Base-by-base conservation (phyloP, 768 basidiomycete species). In the Scleroderma bovista region DNA sequence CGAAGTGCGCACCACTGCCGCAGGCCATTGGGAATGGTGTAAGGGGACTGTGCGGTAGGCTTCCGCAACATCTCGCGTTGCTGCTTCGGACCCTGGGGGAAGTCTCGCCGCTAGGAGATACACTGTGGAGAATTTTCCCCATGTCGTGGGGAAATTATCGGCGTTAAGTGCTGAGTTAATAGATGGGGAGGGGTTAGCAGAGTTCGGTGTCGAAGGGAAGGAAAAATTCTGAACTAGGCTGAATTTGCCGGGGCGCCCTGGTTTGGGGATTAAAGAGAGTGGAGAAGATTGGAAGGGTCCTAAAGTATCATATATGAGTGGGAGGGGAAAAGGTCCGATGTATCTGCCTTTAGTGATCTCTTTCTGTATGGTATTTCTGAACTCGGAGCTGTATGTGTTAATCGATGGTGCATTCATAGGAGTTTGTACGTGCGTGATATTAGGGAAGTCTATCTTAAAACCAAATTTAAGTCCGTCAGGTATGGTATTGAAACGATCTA, bases 221-320 rank as follows among this genome's bases (percentile, higher is more conserved):
- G 73, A 74, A 23, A 72, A 62, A 48, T 75, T 71, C 16, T 51
- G 43, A 57, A 72, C n/a, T n/a, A n/a, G n/a, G n/a, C n/a, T n/a
- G n/a, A n/a, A n/a, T n/a, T n/a, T n/a, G n/a, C n/a, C n/a, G n/a
- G n/a, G n/a, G n/a, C n/a, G n/a, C n/a, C n/a, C n/a, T n/a, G n/a
- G n/a, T n/a, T n/a, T n/a, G n/a, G n/a, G n/a, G n/a, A n/a, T n/a
- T n/a, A n/a, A n/a, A n/a, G n/a, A n/a, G n/a, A n/a, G n/a, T n/a
- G n/a, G 71, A 0, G 68, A 73, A 0, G 64, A 52, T 51, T 75
- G 73, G 50, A 74, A 74, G 0, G 66, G 71, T 0, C 73, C 73
- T 39, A 39, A 17, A 64, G 39, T 0, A 2, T n/a, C n/a, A n/a
- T n/a, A n/a, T n/a, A 1, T 67, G 0, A 69, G 47, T n/a, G 61